Conservation (phyloP, 768 basidiomycete species). For the Boletus insuetus region DNA sequence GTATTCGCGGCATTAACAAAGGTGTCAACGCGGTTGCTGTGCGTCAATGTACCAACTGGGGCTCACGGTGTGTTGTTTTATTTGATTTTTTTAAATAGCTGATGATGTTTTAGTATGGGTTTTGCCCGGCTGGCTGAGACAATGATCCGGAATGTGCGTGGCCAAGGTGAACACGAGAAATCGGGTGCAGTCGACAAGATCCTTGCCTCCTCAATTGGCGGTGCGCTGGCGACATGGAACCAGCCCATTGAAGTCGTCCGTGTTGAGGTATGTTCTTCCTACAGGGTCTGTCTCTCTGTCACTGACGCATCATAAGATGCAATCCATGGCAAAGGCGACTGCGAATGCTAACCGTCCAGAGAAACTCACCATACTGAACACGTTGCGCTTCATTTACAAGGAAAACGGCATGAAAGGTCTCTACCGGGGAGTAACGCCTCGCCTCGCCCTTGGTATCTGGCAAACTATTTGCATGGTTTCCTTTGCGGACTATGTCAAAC, state of each 20-base stretch:
- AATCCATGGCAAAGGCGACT: slow-evolving; percentile 91
- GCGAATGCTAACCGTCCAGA: slow-evolving; percentile 75
- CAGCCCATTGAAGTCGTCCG: slow-evolving; percentile 98
- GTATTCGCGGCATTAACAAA: slow-evolving; percentile 96
- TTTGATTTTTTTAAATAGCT: neutral
- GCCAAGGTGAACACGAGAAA: slow-evolving; percentile 74
- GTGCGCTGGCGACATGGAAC: slow-evolving; percentile 98
- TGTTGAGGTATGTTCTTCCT: slow-evolving; percentile 64
- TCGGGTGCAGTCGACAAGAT: slow-evolving; percentile 85
- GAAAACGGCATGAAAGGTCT: slow-evolving; percentile 96
- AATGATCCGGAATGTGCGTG: slow-evolving; percentile 70
- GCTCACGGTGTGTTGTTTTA: slow-evolving; percentile 61
- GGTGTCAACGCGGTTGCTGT: slow-evolving; percentile 95
- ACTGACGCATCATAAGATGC: slow-evolving; percentile 65
- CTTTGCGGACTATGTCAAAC: slow-evolving; percentile 93
- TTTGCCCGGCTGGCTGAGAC: slow-evolving; percentile 91
- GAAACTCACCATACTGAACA: slow-evolving; percentile 90
- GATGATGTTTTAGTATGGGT: slow-evolving; percentile 67
- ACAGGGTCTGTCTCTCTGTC: neutral
- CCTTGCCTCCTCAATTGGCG: slow-evolving; percentile 81
- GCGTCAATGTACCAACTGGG: slow-evolving; percentile 93
- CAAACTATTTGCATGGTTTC: slow-evolving; percentile 99
- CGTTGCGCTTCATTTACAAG: slow-evolving; percentile 90
- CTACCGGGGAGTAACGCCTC: slow-evolving; percentile 96
- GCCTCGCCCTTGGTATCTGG: slow-evolving; percentile 95